Evolutionary conservation across 768 basidiomycete species (phyloP).

Genomic region (Pleurotus ostreatus): DNA sequence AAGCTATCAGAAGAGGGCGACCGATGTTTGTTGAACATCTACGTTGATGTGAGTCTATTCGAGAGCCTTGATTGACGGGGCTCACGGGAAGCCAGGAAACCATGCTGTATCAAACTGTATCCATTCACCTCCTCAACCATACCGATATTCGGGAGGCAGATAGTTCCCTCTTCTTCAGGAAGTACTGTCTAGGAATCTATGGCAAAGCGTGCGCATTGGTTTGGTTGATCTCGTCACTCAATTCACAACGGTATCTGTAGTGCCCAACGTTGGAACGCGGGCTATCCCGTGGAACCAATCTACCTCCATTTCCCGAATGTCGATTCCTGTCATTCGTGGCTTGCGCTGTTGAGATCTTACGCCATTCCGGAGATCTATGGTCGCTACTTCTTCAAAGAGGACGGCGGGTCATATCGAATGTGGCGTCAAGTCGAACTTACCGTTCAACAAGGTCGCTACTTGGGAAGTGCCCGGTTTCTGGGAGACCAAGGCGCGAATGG

Average conservation of each 20-base stretch:
- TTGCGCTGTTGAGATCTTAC: conserved; percentile 76
- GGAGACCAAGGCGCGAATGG: conserved; percentile 14
- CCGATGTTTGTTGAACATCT: conserved; percentile 66
- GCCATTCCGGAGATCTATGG: conserved; percentile 80
- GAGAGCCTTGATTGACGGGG: too few species aligned
- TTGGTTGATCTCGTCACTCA: background rate
- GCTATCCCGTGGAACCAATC: conserved; percentile 54
- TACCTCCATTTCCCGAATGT: conserved; percentile 69
- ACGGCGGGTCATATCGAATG: conserved; percentile 81
- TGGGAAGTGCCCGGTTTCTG: conserved; percentile 48
- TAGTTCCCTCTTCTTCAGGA: conserved; percentile 70
- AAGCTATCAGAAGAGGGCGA: conserved; percentile 65
- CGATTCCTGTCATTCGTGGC: conserved; percentile 70
- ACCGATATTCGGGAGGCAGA: conserved; percentile 80
- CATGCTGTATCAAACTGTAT: conserved; percentile 68
- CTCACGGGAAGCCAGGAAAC: conserved; percentile 47
- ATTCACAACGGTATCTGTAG: conserved; percentile 26
- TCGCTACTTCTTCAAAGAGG: conserved; percentile 43
- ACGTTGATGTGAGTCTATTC: conserved; percentile 56
- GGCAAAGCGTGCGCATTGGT: conserved; percentile 45
- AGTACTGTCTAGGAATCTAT: conserved; percentile 71
- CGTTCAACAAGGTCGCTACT: conserved; percentile 69
- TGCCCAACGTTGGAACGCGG: conserved; percentile 57
- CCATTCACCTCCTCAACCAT: conserved; percentile 68
- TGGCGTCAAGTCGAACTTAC: conserved; percentile 80